Evolutionary conservation across 331 rosid genomes (phyloP), one percentile per base, ranked within the genome.

Genomic region (Pyracantha coccinea): DNA sequence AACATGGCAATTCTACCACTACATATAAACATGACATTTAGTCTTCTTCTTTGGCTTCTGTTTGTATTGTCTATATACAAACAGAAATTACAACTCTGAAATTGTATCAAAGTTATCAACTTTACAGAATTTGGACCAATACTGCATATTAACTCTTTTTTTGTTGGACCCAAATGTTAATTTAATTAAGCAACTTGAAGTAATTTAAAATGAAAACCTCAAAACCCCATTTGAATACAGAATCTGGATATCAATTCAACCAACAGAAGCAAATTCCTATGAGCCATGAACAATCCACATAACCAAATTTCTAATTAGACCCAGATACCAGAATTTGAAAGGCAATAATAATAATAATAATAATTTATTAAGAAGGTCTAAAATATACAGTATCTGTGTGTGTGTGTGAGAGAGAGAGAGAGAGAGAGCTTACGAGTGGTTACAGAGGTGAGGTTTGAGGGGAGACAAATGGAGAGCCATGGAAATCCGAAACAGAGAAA

Each of bases 381-480:
- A 15, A 38, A 58, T 16, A 16, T 9, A 60, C 67, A 23, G 11
- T 35, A 72, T 72, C 24, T 57, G 31, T 33, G 75, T 10, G 33
- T n/a, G n/a, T n/a, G n/a, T n/a, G n/a, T n/a, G 78, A 66, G 76
- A 33, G 4, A 27, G 16, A 67, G 50, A n/a, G 76, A 73, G 16
- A 67, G 54, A 75, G 71, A 65, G 80, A 66, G 79, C 88, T 89
- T 87, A 89, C 90, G 80, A 77, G 59, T 72, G 32, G 44, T 64
- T 27, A 77, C 74, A 70, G 10, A 85, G 77, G 60, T 74, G 88
- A 55, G 71, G 75, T 62, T 71, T 80, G 41, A 81, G 89, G 73
- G 77, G 77, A 66, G 82, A 71, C 54, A 80, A 66, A 59, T 66
- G 83, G 82, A 85, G 61, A 82, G 93, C 89, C 93, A 88, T 86